Percentiles rank a stretch among this genome's conserved stretches.
Conservation (phyloP, 768 basidiomycete genomes). For the Agrocybe praecox region DNA sequence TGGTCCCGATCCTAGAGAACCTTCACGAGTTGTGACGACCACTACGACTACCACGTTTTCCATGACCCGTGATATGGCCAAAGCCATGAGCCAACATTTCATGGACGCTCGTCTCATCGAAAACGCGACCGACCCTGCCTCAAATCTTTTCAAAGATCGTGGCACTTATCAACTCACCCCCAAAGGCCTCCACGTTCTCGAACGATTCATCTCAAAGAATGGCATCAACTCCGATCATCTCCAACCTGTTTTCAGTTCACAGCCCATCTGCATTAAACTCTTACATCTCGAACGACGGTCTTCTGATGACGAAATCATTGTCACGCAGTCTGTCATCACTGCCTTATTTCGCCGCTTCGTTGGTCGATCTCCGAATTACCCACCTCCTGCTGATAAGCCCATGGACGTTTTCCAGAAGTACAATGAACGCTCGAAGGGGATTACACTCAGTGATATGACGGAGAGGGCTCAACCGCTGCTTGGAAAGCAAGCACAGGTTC, state of each 20-base stretch:
- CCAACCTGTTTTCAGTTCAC: conserved; percentile 83
- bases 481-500: conserved; percentile 47
- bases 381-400: conserved; percentile 44
- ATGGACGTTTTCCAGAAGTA: conserved; percentile 72
- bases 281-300: conserved; percentile 94
- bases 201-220: conserved; percentile 99
- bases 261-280: conserved; percentile 97
- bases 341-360: conserved; percentile 96
- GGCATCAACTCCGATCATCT: conserved; percentile 96
- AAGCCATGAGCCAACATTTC: conserved; percentile 99
- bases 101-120: conserved; percentile 99
- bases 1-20: conserved; percentile 97
- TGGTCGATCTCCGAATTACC: conserved; percentile 85
- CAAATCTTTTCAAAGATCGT: conserved; percentile 95
- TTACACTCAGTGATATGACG: conserved; percentile 67
- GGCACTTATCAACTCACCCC: conserved; percentile 95
- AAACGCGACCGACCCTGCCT: conserved; percentile 89
- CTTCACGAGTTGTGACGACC: conserved; percentile 96
- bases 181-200: conserved; percentile 97
- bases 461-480: conserved; percentile 64
- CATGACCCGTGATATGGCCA: conserved; percentile 99
- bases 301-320: conserved; percentile 95
- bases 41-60: conserved; percentile 99
- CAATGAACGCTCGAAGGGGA: conserved; percentile 77
- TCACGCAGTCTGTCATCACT: conserved; percentile 91